Evolutionary conservation across 2,329 filamentous ascomycete genomes (phyloP).

Genomic region (Apiospora marii): DNA sequence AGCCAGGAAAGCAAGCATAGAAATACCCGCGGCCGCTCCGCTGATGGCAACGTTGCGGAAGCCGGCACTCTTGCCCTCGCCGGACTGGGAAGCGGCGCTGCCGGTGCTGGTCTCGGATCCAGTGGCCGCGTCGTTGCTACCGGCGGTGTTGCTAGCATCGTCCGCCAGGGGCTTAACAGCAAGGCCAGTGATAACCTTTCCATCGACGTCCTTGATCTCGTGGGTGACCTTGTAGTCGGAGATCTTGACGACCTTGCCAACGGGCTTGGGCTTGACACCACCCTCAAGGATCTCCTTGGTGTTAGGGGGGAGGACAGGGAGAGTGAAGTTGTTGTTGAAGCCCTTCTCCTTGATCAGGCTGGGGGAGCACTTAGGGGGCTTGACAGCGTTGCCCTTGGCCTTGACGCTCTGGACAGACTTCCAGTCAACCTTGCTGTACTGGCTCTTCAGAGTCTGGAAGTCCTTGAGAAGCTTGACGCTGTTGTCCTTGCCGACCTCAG

Average conservation of each 20-base stretch:
- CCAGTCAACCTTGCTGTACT: constrained; percentile 80
- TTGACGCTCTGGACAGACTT: constrained; percentile 69
- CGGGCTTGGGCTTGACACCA: constrained; percentile 71
- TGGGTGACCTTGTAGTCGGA: constrained; percentile 65
- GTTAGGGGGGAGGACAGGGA: constrained; percentile 73
- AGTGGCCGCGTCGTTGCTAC: constrained; percentile 27
- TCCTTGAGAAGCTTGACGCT: constrained; percentile 67
- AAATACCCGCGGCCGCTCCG: constrained; percentile 18
- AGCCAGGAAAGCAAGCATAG: constrained; percentile 14
- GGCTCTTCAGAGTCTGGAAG: constrained; percentile 76
- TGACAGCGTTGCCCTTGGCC: constrained; percentile 57
- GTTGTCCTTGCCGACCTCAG: constrained; percentile 63
- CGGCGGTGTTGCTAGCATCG: constrained; percentile 35
- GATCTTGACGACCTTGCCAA: constrained; percentile 74
- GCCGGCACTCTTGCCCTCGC: constrained; percentile 17
- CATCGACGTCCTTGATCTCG: constrained; percentile 50
- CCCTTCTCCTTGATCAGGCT: constrained; percentile 71
- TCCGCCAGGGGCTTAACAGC: constrained; percentile 48
- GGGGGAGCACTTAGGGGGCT: constrained; percentile 68
- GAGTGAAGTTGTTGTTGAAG: constrained; percentile 82
- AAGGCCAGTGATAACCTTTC: constrained; percentile 52
- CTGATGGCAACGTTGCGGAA: constrained; percentile 22
- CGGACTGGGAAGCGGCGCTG: background rate
- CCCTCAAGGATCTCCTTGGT: constrained; percentile 77
- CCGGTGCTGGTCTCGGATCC: constrained; percentile 9